These are phyloP conservation scores for Medakamo hakoo DNA, from an alignment of 139 green algal species.

Conservation along the genomic window DNA sequence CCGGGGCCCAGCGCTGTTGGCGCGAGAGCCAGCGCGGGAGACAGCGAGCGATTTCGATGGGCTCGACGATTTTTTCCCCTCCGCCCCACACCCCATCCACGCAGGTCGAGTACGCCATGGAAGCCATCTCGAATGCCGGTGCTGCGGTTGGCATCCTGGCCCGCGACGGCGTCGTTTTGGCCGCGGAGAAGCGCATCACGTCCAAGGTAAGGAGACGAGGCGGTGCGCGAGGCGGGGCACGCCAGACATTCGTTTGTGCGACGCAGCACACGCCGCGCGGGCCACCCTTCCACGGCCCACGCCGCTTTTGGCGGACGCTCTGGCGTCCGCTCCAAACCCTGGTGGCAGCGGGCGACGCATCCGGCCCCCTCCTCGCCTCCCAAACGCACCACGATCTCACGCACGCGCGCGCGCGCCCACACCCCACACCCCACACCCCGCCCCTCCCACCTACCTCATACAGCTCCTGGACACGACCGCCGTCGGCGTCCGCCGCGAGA, in stretches of 20 bases:
- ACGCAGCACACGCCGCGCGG: no score
- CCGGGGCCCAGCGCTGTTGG: neutral
- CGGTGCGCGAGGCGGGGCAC: neutral
- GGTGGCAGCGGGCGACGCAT: no score
- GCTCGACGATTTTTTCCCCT: neutral
- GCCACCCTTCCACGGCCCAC: no score
- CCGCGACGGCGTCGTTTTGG: slow-evolving; percentile 83
- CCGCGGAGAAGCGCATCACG: slow-evolving; percentile 95
- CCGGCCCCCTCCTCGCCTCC: no score
- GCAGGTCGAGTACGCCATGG: slow-evolving; percentile 88
- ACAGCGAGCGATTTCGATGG: no score
- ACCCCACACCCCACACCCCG: neutral
- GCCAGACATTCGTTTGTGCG: no score
- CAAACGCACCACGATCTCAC: no score
- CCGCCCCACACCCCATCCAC: no score
- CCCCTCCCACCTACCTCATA: neutral
- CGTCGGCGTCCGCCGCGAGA: slow-evolving; percentile 81
- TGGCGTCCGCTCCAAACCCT: no score
- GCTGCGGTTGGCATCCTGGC: slow-evolving; percentile 78
- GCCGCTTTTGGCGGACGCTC: no score
- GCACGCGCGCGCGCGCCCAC: neutral
- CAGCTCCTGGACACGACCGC: slow-evolving; percentile 81
- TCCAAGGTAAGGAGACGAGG: slow-evolving; percentile 55
- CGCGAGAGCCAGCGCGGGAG: neutral
- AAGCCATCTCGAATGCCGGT: slow-evolving; percentile 95